phyloP scores from a whole-genome alignment of 768 basidiomycete species.

The Porphyrellus cyaneotinctus region DNA sequence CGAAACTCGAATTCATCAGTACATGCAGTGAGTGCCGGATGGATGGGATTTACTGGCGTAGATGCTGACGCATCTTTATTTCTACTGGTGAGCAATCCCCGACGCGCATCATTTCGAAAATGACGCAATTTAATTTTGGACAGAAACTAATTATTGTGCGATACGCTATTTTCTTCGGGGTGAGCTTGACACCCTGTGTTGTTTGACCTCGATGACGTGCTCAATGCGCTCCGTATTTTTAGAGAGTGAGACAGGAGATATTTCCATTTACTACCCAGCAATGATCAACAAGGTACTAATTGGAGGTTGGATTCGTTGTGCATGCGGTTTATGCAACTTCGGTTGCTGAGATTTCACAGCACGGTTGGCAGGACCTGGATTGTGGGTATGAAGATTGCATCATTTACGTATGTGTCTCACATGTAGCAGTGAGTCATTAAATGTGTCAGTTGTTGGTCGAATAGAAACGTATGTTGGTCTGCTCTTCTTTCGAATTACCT shows the following conservation, averaged over 20 bases:
- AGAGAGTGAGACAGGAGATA: not conserved
- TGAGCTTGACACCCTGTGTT: not conserved
- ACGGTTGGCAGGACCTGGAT: constrained; percentile 1
- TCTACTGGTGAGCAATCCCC: constrained; percentile 2
- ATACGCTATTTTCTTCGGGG: not conserved
- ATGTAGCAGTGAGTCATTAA: too few relatives aligned
- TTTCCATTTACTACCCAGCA: not conserved
- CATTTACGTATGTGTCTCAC: not conserved
- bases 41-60: not conserved
- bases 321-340: constrained; percentile 5
- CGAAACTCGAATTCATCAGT: not conserved
- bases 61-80: not conserved
- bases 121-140: constrained; percentile 6
- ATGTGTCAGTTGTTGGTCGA: too few relatives aligned
- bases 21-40: not conserved
- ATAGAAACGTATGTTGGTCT: too few relatives aligned
- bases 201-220: not conserved
- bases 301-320: not conserved
- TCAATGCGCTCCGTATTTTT: not conserved
- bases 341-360: constrained; percentile 1
- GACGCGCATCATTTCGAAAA: not conserved
- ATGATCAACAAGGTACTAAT: not conserved
- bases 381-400: constrained; percentile 10
- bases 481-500: too few relatives aligned
- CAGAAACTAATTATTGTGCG: not conserved